A percentile compares a stretch with the other conserved stretches of the same genome.
phyloP scores from a whole-genome alignment of 1,284 basidiomycete genomes.

The Leccinum laetum region DNA sequence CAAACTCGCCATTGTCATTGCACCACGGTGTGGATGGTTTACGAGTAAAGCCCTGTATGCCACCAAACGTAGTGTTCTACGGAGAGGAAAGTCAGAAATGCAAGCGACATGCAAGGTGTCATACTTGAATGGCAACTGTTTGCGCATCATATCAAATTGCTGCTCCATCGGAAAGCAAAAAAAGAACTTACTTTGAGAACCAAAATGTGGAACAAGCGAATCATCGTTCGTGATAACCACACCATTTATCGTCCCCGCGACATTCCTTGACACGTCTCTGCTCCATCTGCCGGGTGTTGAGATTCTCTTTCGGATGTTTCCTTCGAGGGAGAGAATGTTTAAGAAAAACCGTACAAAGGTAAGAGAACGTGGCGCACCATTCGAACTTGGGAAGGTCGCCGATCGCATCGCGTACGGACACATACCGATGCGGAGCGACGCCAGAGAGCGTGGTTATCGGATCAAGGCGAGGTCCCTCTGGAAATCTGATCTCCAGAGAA shows the following conservation, averaged over 20 bases:
- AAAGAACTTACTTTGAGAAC: too few relatives aligned
- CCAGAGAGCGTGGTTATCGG: conserved; percentile 50
- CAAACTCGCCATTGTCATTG: too few relatives aligned
- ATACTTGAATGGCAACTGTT: too few relatives aligned
- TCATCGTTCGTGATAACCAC: conserved; percentile 35
- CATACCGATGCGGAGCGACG: conserved; percentile 49
- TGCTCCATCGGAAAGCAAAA: too few relatives aligned
- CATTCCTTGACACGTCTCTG: conserved; percentile 35
- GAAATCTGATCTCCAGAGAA: conserved; percentile 48
- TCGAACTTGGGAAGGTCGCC: conserved; percentile 67
- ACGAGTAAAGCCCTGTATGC: too few relatives aligned
- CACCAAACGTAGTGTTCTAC: too few relatives aligned
- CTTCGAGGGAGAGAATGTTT: conserved; percentile 18
- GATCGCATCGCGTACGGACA: conserved; percentile 69
- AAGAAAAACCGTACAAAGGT: background rate
- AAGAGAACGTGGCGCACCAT: conserved; percentile 46
- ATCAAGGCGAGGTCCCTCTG: conserved; percentile 37
- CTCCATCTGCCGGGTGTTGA: conserved; percentile 15
- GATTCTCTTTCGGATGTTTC: conserved; percentile 20
- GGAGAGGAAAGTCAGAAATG: too few relatives aligned
- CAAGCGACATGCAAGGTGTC: too few relatives aligned
- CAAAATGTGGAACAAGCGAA: too few relatives aligned
- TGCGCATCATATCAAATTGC: too few relatives aligned
- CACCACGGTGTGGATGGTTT: too few relatives aligned
- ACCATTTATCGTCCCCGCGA: conserved; percentile 34